Evolutionary conservation across 257 asterid genomes (phyloP), one percentile per base, ranked within the genome.

Genomic region (Cordia subcordata): DNA sequence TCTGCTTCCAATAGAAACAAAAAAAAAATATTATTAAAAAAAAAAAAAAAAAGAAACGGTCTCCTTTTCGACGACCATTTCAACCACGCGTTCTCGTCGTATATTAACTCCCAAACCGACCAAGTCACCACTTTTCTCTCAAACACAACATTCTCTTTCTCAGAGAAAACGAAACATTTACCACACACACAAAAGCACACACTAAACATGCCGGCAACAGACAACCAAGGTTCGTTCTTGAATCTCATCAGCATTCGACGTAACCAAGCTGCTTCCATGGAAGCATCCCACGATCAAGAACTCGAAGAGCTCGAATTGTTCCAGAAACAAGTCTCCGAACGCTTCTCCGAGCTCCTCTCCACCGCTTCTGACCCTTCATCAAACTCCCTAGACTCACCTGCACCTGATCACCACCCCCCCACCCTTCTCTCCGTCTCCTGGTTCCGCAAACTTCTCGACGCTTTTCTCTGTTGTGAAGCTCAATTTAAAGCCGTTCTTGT

Each of bases 211-310:
- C 94, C 83, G 66, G 75, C 65, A 8, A 46, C 73, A 4, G 84
- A 87, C 18, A 86, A 85, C 27, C 94, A 80, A 72, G 72, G 80
- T 20, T 88, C 94, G 8, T 88, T 88, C 78, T 83, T 88, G 61
- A 86, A 87, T 79, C 94, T 88, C 61, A 85, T 91, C 10, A 91
- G 98, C 86, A 87, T 91, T 71, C 95, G 98, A 44, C 89, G 98
- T 44, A 88, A 77, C 67, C 94, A 85, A 65, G 70, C 84, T 69
- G 59, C 61, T 3, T 42, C 79, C 65, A 57, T 80, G 70, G 98
- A 90, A 8, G 68, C 44, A 72, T 59, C 55, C 66, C 86, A 84
- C 45, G 95, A 83, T 8, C 89, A 69, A 35, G 94, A 91, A 3
- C 73, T 74, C 20, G 90, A 85, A 38, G 94, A 84, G 67, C 81